Percentiles rank a stretch among this genome's conserved stretches.
Evolutionary conservation across 805 yeast species (phyloP).

Genomic region (Cyberlindnera veronae): DNA sequence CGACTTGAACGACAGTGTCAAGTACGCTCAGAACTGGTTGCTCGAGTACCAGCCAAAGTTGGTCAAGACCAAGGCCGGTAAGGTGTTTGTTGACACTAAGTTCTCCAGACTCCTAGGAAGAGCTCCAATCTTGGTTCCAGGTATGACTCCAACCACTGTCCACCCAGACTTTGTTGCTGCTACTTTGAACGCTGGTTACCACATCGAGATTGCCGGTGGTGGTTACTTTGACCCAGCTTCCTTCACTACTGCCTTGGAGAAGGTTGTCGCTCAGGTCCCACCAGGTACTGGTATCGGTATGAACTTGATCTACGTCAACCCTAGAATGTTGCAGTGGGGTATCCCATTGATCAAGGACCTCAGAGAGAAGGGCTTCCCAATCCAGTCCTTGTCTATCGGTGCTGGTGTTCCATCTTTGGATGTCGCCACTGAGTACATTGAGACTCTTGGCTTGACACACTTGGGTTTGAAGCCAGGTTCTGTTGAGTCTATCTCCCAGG

Average conservation of each 20-base stretch:
- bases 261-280: slow-evolving; percentile 61
- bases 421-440: slow-evolving; percentile 95
- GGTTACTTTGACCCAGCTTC: slow-evolving; percentile 80
- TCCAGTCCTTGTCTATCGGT: slow-evolving; percentile 94
- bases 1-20: slow-evolving; percentile 61
- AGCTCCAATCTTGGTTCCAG: slow-evolving; percentile 97
- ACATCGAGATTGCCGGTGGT: slow-evolving; percentile 98
- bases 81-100: slow-evolving; percentile 87
- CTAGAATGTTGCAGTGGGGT: slow-evolving; percentile 98
- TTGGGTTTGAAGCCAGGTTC: slow-evolving; percentile 98
- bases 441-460: slow-evolving; percentile 87
- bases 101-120: slow-evolving; percentile 88
- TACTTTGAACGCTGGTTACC: slow-evolving; percentile 93
- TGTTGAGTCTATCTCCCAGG: slow-evolving; percentile 83
- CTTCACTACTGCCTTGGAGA: slow-evolving; percentile 72
- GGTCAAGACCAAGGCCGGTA: slow-evolving; percentile 67
- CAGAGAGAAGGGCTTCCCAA: slow-evolving; percentile 90
- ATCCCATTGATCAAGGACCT: slow-evolving; percentile 89
- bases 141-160: slow-evolving; percentile 99
- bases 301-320: slow-evolving; percentile 93
- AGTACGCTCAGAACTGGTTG: slow-evolving; percentile 89
- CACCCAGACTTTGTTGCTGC: slow-evolving; percentile 93
- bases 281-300: slow-evolving; percentile 92
- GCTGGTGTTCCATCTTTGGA: slow-evolving; percentile 99
- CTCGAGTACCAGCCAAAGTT: slow-evolving; percentile 83